Conservation (phyloP, 2,329 filamentous ascomycete genomes). For the Fusarium tupiense region DNA sequence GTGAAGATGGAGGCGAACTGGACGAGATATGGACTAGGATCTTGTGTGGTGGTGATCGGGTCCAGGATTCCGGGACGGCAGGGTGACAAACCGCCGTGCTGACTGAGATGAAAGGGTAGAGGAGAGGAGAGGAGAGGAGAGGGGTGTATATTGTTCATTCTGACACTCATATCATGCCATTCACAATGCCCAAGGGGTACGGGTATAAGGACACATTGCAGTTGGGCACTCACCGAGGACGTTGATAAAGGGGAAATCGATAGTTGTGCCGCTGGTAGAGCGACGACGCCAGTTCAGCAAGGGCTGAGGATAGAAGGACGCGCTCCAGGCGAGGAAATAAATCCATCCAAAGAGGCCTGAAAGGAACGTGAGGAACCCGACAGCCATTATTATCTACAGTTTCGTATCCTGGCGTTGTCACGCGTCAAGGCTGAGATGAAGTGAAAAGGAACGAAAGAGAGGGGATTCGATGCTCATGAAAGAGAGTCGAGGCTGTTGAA, state of each 20-base stretch:
- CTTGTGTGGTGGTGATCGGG: constrained; percentile 19
- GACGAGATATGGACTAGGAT: neutral
- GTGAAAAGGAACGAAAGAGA: neutral
- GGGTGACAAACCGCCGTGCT: constrained; percentile 12
- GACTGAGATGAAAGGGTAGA: neutral
- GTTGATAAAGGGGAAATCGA: constrained; percentile 88
- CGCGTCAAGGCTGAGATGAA: neutral
- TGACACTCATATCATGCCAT: constrained; percentile 28
- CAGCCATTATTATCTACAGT: constrained; percentile 23
- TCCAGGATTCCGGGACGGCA: constrained; percentile 7
- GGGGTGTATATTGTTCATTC: constrained; percentile 19
- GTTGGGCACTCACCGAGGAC: constrained; percentile 58
- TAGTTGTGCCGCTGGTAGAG: constrained; percentile 83
- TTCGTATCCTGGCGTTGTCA: neutral
- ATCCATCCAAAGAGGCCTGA: constrained; percentile 77
- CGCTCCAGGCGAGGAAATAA: constrained; percentile 81
- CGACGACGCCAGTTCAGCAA: constrained; percentile 80
- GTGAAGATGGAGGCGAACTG: neutral
- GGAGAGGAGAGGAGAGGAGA: constrained; percentile 15
- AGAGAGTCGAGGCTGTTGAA: neutral
- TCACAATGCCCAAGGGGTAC: constrained; percentile 2
- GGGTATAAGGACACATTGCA: neutral
- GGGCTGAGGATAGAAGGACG: constrained; percentile 93
- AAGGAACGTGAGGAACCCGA: constrained; percentile 57
- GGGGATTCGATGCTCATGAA: neutral